A percentile compares a stretch with the other conserved stretches of the same genome.
Conservation (phyloP, 1,139 yeast species). For the Wickerhamomyces sp. region DNA sequence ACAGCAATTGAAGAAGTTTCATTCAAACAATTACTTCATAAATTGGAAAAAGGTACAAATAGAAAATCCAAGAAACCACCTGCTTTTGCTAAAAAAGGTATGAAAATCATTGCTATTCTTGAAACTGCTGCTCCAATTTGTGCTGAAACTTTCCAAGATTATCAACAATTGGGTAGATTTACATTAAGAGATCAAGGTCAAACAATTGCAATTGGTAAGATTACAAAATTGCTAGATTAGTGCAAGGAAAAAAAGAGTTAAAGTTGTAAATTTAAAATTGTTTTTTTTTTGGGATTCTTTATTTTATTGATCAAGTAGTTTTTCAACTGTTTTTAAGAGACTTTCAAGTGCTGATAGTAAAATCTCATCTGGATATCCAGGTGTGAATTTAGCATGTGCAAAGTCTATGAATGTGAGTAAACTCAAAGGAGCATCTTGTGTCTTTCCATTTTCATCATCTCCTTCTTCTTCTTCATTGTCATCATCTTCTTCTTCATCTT, state of each 20-base stretch:
- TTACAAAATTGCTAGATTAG: constrained; percentile 59
- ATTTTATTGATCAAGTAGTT: constrained; percentile 14
- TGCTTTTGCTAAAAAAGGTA: constrained; percentile 97
- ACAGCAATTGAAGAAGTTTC: constrained; percentile 96
- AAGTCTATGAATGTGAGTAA: constrained; percentile 74
- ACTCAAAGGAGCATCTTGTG: constrained; percentile 25
- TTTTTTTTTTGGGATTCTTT: not conserved
- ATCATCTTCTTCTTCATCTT: constrained; percentile 25
- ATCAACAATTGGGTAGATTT: constrained; percentile 96
- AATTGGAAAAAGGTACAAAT: constrained; percentile 94
- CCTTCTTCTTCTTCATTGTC: constrained; percentile 31
- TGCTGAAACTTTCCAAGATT: constrained; percentile 86
- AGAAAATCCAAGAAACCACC: constrained; percentile 96
- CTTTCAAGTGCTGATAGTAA: constrained; percentile 62
- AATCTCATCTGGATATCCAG: constrained; percentile 71
- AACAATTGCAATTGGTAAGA: constrained; percentile 97
- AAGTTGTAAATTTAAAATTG: too few species aligned
- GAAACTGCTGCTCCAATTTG: constrained; percentile 86
- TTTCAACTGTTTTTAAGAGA: constrained; percentile 41
- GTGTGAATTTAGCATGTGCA: constrained; percentile 71
- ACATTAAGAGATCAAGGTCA: constrained; percentile 98
- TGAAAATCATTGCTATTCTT: constrained; percentile 91
- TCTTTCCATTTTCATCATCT: constrained; percentile 24
- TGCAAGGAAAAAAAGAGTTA: too few species aligned
- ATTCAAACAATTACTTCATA: constrained; percentile 78